Conservation (phyloP, 78 protist species). For the Planoprotostelium fungivorum region DNA sequence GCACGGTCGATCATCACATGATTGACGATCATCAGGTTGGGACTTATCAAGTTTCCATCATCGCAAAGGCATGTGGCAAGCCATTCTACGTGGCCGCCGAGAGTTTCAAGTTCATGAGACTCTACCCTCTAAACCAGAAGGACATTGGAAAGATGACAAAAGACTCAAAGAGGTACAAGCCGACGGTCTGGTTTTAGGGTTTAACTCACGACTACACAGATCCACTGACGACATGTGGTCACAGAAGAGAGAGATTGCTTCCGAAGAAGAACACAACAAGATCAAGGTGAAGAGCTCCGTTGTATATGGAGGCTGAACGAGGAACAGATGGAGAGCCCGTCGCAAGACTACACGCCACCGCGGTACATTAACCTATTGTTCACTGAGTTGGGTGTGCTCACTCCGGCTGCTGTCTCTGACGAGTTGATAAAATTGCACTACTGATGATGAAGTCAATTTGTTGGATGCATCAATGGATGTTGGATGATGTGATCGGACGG, state of each 20-base stretch:
- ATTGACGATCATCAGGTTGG: constrained; percentile 48
- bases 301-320: too few relatives aligned
- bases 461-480: too few relatives aligned
- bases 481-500: too few relatives aligned
- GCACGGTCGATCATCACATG: neutral
- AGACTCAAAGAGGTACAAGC: constrained; percentile 15
- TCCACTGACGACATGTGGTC: constrained; percentile 14
- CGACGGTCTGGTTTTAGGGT: constrained; percentile 17
- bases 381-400: constrained; percentile 98
- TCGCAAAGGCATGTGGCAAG: constrained; percentile 83
- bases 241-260: too few relatives aligned
- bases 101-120: constrained; percentile 90
- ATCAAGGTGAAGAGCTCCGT: too few relatives aligned
- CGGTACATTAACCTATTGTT: constrained; percentile 83
- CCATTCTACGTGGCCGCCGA: constrained; percentile 96
- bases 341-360: constrained; percentile 98
- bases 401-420: constrained; percentile 96
- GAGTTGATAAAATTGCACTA: constrained; percentile 88
- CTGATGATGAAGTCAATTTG: constrained; percentile 15
- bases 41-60: constrained; percentile 80
- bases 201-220: constrained; percentile 32
- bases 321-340: constrained; percentile 55
- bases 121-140: constrained; percentile 82
- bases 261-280: too few relatives aligned
- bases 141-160: constrained; percentile 62